Evolutionary conservation across 768 basidiomycete species (phyloP), one percentile per base, ranked within the genome.

Genomic region (Arthromyces matolae): DNA sequence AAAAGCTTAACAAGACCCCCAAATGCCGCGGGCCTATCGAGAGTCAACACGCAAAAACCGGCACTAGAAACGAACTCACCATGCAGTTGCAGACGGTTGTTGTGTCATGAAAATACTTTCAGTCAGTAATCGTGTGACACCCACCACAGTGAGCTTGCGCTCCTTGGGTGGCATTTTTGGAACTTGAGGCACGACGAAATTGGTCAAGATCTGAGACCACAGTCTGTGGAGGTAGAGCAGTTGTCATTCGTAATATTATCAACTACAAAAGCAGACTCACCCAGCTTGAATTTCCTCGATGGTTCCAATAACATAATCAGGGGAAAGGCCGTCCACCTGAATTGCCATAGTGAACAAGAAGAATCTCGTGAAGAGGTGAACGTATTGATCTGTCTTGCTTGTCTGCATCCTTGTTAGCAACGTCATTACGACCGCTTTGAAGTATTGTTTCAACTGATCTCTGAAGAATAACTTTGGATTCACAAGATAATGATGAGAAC

Each of bases 331-430:
- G 1, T 81, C 78, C 20, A 81, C 79, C 47, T 87, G 75, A 55
- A 95, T 63, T 12, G 93, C 91, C 67, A 88, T 79, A 18, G 77
- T 71, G 65, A 83, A 89, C 24, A 86, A 68, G 52, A 94, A 62
- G 68, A 95, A 95, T 58, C 80, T 75, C 4, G 88, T 77, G 61
- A 97, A 87, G 40, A 83, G 75, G 63, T 92, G 89, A 7, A 83
- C 81, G 63, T 85, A 97, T 64, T 83, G 87, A 55, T 93, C 86
- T 16, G 93, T 95, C 66, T 93, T 93, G 69, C 79, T 89, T 18
- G 80, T 77, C 57, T 94, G 93, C 72, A 98, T 76, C 38, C 94
- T 78, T 3, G 82, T 94, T 27, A 97, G 72, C 8, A 97, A 72
- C 23, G 84, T 84, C 67, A 94, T 73, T 51, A 90, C 68, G 18